phyloP scores from a whole-genome alignment of 2,329 filamentous ascomycete species.

The Ophiostoma australiae region DNA sequence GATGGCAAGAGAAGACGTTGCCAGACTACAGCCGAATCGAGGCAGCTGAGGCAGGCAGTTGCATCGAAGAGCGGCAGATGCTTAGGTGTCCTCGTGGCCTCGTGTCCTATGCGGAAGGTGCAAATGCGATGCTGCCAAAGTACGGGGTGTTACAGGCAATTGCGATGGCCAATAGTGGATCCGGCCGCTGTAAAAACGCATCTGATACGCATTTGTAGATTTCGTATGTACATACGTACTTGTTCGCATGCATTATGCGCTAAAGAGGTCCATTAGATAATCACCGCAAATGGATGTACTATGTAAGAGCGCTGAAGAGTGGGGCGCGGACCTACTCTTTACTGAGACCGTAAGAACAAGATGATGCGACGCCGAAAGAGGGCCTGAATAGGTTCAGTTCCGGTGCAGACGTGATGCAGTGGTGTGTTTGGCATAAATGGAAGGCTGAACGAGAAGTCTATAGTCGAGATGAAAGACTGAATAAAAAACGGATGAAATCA shows the following conservation, averaged over 20 bases:
- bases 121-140: not conserved
- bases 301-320: not conserved
- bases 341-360: not conserved
- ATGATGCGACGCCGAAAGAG: conserved; percentile 18
- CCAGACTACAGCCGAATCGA: no score
- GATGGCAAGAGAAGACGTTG: not conserved
- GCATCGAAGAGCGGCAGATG: not conserved
- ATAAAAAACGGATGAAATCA: not conserved
- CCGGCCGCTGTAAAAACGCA: not conserved
- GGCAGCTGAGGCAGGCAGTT: conserved; percentile 13
- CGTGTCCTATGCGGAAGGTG: conserved; percentile 7
- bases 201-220: not conserved
- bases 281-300: conserved; percentile 14
- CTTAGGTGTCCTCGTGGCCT: conserved; percentile 22
- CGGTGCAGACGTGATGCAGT: not conserved
- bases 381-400: conserved; percentile 21
- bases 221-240: not conserved
- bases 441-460: not conserved
- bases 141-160: not conserved
- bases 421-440: not conserved
- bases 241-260: not conserved
- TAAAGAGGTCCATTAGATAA: not conserved
- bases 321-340: no score
- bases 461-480: not conserved
- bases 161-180: conserved; percentile 4